phyloP scores from a whole-genome alignment of 306 rosid species.

The Dryas alaskensis region DNA sequence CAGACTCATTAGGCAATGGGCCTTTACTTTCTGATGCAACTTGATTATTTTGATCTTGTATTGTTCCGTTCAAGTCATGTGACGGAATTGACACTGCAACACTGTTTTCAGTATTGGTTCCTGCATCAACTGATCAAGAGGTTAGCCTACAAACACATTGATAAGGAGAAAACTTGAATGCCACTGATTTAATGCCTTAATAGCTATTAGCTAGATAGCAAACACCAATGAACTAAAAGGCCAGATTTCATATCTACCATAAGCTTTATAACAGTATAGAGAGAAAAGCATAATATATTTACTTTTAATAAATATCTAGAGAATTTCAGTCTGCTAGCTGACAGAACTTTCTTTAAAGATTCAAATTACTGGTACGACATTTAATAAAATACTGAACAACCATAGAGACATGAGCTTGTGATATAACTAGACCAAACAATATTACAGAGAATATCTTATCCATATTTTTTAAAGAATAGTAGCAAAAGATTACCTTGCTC shows the following conservation, averaged over 20 bases:
- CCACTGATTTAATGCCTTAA: background rate
- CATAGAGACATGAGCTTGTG: background rate
- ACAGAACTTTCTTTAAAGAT: background rate
- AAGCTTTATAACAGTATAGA: background rate
- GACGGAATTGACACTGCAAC: constrained; percentile 12
- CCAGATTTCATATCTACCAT: background rate
- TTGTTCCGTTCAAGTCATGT: background rate
- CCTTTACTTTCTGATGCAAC: constrained; percentile 8
- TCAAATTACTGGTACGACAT: background rate
- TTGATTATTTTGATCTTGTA: constrained; percentile 3
- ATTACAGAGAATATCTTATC: background rate
- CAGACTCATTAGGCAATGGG: constrained; percentile 11
- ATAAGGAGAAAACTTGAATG: background rate
- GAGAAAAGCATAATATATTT: background rate
- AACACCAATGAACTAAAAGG: background rate
- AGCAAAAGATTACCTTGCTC: constrained; percentile 38
- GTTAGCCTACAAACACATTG: background rate
- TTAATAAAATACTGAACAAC: background rate
- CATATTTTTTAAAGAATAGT: background rate
- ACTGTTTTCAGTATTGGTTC: constrained; percentile 1
- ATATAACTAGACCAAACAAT: background rate
- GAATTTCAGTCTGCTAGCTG: background rate
- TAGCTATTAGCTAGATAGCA: background rate
- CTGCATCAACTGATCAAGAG: constrained; percentile 25
- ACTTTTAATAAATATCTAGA: background rate